Conservation (phyloP, 208 protist genomes). For the Zelonia costaricensis region DNA sequence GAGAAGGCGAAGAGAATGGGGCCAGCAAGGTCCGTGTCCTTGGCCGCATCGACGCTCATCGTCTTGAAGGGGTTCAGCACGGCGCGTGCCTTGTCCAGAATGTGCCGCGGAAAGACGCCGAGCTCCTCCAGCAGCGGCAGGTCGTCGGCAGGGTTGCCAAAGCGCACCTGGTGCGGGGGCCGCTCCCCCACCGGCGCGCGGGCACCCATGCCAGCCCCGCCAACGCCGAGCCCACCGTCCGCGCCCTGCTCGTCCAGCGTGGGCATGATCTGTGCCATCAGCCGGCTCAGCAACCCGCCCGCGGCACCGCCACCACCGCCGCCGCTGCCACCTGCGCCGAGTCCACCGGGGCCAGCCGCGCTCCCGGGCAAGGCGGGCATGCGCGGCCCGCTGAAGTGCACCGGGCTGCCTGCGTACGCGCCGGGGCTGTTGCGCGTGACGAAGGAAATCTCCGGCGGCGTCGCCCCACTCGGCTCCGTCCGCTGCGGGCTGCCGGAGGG, state of each 20-base stretch:
- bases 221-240: background rate
- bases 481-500: constrained; percentile 9
- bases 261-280: constrained; percentile 22
- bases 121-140: constrained; percentile 84
- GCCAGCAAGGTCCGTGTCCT: constrained; percentile 76
- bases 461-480: background rate
- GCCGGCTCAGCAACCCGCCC: constrained; percentile 17
- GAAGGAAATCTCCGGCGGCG: constrained; percentile 1
- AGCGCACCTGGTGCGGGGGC: constrained; percentile 69
- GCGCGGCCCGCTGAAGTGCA: constrained; percentile 9
- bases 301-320: background rate
- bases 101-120: constrained; percentile 62
- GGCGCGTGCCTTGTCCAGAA: constrained; percentile 50
- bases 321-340: background rate
- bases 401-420: background rate
- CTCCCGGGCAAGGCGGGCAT: too few relatives aligned
- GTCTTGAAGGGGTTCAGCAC: constrained; percentile 73
- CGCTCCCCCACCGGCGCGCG: constrained; percentile 1
- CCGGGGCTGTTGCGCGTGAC: background rate
- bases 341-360: background rate
- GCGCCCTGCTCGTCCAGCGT: constrained; percentile 16
- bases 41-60: constrained; percentile 30
- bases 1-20: constrained; percentile 74
- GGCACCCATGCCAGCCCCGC: constrained; percentile 1
- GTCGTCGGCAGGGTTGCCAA: constrained; percentile 83